These are phyloP conservation scores for Pestalotiopsis fici DNA, from an alignment of 2,329 filamentous ascomycete genomes.

Conservation along the genomic window DNA sequence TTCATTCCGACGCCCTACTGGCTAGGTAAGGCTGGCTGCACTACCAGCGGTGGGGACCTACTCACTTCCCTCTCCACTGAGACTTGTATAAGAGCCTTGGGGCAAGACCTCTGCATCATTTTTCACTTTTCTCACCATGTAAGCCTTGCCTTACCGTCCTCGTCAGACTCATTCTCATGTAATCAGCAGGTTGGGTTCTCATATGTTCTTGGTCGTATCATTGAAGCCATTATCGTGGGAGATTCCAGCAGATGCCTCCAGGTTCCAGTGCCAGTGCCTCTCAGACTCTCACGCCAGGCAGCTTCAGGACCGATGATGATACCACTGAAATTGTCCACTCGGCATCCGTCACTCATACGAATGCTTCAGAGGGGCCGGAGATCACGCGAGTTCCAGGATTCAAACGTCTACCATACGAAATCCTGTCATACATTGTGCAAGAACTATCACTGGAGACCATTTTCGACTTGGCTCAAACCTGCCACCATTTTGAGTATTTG, in stretches of 20 bases:
- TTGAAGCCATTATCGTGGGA: not conserved
- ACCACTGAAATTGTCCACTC: not conserved
- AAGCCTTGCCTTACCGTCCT: not conserved
- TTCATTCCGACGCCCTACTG: too few species aligned
- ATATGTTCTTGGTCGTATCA: not conserved
- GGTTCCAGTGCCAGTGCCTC: not conserved
- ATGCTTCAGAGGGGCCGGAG: not conserved
- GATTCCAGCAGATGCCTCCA: not conserved
- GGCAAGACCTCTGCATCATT: not conserved
- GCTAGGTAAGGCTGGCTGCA: too few species aligned
- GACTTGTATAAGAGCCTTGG: not conserved
- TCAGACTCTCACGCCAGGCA: not conserved
- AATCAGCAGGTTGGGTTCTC: not conserved
- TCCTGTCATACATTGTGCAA: conserved; percentile 59
- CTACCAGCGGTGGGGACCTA: too few species aligned
- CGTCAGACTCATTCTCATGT: not conserved
- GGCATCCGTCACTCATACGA: not conserved
- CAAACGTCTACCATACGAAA: conserved; percentile 58
- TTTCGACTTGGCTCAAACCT: conserved; percentile 55
- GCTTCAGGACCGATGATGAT: not conserved
- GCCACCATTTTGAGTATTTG: conserved; percentile 50
- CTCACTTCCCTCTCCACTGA: not conserved
- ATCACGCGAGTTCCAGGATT: conserved; percentile 5
- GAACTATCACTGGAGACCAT: conserved; percentile 59
- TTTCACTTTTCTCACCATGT: not conserved